Conservation (phyloP, 2,329 filamentous ascomycete species). For the Coniochaeta sp. region DNA sequence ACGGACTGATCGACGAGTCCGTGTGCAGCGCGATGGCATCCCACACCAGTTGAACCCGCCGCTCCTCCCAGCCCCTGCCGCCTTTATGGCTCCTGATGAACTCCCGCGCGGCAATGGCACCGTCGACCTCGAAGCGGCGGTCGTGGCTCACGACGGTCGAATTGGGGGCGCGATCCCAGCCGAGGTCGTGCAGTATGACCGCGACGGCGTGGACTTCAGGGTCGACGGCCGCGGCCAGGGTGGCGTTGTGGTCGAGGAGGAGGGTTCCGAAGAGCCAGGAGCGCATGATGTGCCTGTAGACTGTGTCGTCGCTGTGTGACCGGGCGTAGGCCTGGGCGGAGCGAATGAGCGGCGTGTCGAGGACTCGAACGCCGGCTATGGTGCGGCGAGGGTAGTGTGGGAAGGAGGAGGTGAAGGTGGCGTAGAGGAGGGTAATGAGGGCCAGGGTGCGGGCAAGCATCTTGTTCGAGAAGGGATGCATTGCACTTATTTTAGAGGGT, state of each 20-base stretch:
- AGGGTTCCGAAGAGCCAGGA: constrained; percentile 17
- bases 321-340: constrained; percentile 14
- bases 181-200: too few relatives aligned
- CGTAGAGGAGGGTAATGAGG: too few relatives aligned
- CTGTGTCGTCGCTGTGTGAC: constrained; percentile 17
- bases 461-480: too few relatives aligned
- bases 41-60: constrained; percentile 36
- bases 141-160: constrained; percentile 28
- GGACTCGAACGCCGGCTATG: too few relatives aligned
- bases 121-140: constrained; percentile 43
- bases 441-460: too few relatives aligned
- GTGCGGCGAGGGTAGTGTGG: too few relatives aligned
- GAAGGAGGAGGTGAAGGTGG: too few relatives aligned
- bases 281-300: constrained; percentile 28
- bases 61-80: constrained; percentile 26
- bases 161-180: constrained; percentile 13
- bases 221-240: constrained; percentile 20
- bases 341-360: too few relatives aligned
- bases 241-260: constrained; percentile 11
- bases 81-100: constrained; percentile 22
- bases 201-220: constrained; percentile 27
- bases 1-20: constrained; percentile 23
- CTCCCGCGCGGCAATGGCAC: constrained; percentile 32
- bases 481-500: too few relatives aligned
- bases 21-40: constrained; percentile 40